These are phyloP conservation scores for Kuraishia piskuri DNA, from an alignment of 805 yeast species.

Conservation along the genomic window DNA sequence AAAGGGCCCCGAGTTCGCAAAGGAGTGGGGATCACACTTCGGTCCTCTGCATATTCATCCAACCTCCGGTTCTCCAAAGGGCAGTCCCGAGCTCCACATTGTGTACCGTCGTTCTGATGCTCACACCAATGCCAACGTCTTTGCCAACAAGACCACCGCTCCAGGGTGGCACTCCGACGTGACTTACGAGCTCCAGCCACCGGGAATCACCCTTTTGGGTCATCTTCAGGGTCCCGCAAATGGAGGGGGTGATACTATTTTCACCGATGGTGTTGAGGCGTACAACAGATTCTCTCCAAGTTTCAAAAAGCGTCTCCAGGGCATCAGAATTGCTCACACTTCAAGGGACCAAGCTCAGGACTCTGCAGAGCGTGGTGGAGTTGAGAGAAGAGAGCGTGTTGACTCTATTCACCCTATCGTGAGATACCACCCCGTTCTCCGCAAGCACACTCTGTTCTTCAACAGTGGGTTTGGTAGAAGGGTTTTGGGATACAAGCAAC, in stretches of 20 bases:
- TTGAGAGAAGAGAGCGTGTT: constrained; percentile 57
- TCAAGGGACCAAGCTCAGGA: constrained; percentile 61
- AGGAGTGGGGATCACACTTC: constrained; percentile 32
- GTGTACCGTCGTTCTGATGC: constrained; percentile 30
- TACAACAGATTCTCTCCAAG: constrained; percentile 62
- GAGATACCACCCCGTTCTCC: constrained; percentile 66
- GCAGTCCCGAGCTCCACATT: constrained; percentile 31
- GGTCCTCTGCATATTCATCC: constrained; percentile 40
- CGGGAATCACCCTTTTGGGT: constrained; percentile 38
- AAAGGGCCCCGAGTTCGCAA: constrained; percentile 30
- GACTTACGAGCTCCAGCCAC: constrained; percentile 63
- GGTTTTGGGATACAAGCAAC: constrained; percentile 63
- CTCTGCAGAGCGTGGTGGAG: constrained; percentile 47
- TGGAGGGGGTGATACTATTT: constrained; percentile 68
- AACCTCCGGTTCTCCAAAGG: constrained; percentile 41
- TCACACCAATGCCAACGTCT: constrained; percentile 18
- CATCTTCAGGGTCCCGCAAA: constrained; percentile 34
- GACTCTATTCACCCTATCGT: constrained; percentile 61
- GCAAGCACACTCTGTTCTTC: constrained; percentile 47
- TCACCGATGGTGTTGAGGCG: constrained; percentile 63
- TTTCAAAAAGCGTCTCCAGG: constrained; percentile 47
- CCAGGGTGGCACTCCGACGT: constrained; percentile 41
- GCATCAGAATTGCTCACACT: constrained; percentile 61
- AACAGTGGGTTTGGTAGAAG: constrained; percentile 58
- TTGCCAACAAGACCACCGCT: constrained; percentile 19